Evolutionary conservation across 108 stramenopile genomes (phyloP).

Genomic region (Cyclostephanos tholiformis): DNA sequence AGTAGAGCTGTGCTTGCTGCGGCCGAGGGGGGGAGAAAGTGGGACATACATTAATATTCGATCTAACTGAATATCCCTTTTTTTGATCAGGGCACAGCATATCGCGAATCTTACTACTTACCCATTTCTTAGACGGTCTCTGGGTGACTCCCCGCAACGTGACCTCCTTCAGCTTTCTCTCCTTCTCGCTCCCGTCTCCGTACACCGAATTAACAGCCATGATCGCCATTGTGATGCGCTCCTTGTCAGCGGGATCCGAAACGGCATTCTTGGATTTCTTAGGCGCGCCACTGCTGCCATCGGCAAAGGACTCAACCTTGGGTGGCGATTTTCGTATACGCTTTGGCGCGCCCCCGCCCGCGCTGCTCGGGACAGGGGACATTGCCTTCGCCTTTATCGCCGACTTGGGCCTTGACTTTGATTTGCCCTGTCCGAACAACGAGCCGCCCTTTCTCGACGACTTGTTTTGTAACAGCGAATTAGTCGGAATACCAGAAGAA

Average conservation of each 20-base stretch:
- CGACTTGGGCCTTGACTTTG: background rate
- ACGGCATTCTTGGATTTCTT: constrained; percentile 27
- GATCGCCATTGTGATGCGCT: constrained; percentile 37
- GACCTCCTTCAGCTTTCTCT: constrained; percentile 71
- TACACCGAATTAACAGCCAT: constrained; percentile 31
- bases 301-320: background rate
- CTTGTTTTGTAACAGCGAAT: background rate
- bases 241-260: constrained; percentile 32
- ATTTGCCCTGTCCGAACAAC: background rate
- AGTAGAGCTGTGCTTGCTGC: constrained; percentile 76
- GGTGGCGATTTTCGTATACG: constrained; percentile 13
- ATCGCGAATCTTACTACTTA: constrained; percentile 8
- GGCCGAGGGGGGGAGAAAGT: background rate
- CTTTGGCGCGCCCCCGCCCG: background rate
- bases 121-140: constrained; percentile 65
- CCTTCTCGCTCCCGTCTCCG: constrained; percentile 61
- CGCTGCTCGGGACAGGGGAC: background rate
- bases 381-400: background rate
- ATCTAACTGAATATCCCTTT: background rate
- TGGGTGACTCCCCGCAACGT: constrained; percentile 60
- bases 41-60: background rate
- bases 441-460: background rate
- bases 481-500: background rate
- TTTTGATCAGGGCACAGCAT: background rate
- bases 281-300: background rate